These are phyloP conservation scores for Pythium phragmitis DNA, from an alignment of 352 stramenopile species.

Conservation along the genomic window DNA sequence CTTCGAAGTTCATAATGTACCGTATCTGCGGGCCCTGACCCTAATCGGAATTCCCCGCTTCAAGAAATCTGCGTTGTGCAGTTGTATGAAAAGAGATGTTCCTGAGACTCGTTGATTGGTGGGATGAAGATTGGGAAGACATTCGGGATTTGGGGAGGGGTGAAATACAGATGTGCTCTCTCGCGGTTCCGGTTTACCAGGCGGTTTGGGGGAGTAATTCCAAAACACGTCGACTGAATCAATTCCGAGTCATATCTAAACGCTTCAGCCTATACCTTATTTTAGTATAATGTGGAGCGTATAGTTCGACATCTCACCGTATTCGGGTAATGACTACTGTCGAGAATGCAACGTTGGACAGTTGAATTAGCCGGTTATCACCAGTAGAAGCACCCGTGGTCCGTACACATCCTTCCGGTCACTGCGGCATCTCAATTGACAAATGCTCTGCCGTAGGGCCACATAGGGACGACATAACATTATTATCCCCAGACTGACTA, in stretches of 20 bases:
- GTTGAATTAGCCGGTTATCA: conserved; percentile 6
- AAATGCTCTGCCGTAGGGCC: background rate
- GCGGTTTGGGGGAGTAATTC: background rate
- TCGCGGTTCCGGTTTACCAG: conserved; percentile 6
- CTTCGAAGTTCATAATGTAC: background rate
- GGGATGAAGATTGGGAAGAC: conserved; percentile 9
- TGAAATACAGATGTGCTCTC: conserved; percentile 9
- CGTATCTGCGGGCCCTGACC: background rate
- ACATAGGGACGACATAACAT: background rate
- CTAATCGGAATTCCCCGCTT: background rate
- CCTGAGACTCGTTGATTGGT: background rate
- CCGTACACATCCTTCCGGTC: conserved; percentile 10
- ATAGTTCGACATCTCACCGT: background rate
- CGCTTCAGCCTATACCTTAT: background rate
- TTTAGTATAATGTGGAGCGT: background rate
- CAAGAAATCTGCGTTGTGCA: conserved; percentile 1
- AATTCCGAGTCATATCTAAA: background rate
- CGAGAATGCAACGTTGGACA: background rate
- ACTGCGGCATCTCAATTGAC: background rate
- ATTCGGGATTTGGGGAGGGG: conserved; percentile 17
- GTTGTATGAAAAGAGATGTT: background rate
- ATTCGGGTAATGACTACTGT: conserved; percentile 5
- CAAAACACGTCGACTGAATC: background rate
- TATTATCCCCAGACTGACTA: background rate
- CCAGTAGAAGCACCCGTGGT: background rate